Evolutionary conservation across 768 basidiomycete genomes (phyloP).

Genomic region (Mycena venus): DNA sequence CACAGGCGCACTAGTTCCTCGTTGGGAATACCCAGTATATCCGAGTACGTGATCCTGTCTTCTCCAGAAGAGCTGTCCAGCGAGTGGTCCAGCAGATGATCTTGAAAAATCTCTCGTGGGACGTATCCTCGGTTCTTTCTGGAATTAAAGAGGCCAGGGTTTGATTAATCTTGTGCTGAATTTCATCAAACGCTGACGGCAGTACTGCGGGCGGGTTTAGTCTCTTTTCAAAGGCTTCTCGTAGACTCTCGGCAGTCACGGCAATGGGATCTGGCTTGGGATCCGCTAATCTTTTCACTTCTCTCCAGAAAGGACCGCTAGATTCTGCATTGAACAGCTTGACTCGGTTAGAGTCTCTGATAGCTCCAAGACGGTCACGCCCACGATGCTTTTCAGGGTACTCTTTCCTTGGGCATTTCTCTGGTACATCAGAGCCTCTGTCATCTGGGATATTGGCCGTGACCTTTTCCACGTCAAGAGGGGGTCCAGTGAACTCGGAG

Average conservation of each 20-base stretch:
- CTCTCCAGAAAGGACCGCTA: slow-evolving; percentile 11
- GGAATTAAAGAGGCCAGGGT: slow-evolving; percentile 1
- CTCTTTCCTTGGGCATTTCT: background rate
- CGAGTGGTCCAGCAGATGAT: background rate
- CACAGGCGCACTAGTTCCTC: background rate
- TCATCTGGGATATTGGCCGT: slow-evolving; percentile 3
- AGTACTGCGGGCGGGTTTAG: slow-evolving; percentile 9
- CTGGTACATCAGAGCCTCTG: background rate
- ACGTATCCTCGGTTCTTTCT: background rate
- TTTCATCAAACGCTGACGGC: background rate
- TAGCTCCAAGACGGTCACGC: background rate
- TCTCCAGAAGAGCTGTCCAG: slow-evolving; percentile 4
- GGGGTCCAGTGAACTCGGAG: background rate
- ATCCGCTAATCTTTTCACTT: slow-evolving; percentile 1
- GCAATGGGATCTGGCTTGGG: background rate
- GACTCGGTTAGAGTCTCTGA: slow-evolving; percentile 3
- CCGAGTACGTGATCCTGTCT: background rate
- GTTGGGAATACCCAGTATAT: background rate
- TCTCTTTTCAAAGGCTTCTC: slow-evolving; percentile 9
- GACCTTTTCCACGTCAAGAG: background rate
- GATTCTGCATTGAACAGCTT: slow-evolving; percentile 12
- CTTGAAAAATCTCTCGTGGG: slow-evolving; percentile 26
- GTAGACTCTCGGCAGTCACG: background rate
- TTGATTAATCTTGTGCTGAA: slow-evolving; percentile 15
- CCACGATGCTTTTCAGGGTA: slow-evolving; percentile 14